Percentiles rank a stretch among this genome's conserved stretches.
These are phyloP conservation scores for Maudiozyma saulgeensis DNA, from an alignment of 805 yeast species.

Conservation along the genomic window DNA sequence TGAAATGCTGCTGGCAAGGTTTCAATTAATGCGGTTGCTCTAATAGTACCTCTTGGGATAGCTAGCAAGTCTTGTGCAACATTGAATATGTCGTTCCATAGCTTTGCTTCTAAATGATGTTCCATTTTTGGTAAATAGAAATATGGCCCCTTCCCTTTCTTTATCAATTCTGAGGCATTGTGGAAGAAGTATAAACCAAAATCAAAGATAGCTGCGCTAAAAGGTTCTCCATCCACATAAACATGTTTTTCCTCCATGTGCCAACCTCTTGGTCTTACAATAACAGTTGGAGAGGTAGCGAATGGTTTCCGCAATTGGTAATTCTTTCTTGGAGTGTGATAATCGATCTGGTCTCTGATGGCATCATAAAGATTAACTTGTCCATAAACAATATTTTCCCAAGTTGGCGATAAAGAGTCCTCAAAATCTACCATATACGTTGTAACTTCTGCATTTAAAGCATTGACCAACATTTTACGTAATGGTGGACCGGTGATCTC, in stretches of 20 bases:
- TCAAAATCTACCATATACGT: constrained; percentile 85
- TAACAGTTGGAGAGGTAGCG: constrained; percentile 50
- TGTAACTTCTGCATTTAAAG: constrained; percentile 66
- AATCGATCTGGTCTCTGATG: constrained; percentile 56
- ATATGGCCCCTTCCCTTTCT: constrained; percentile 68
- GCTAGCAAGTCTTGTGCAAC: constrained; percentile 64
- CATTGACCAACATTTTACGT: constrained; percentile 75
- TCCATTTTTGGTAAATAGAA: constrained; percentile 82
- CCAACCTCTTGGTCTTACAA: constrained; percentile 87
- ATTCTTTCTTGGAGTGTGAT: constrained; percentile 30
- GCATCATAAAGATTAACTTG: constrained; percentile 74
- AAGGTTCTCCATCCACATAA: constrained; percentile 62
- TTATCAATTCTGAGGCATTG: constrained; percentile 53
- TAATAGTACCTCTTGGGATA: constrained; percentile 64
- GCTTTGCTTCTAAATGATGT: constrained; percentile 70
- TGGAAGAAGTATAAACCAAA: constrained; percentile 71
- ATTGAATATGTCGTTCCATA: constrained; percentile 75
- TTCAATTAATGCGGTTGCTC: constrained; percentile 75
- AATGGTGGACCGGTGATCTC: constrained; percentile 84
- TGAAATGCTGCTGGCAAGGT: constrained; percentile 81
- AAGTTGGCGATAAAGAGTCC: constrained; percentile 77
- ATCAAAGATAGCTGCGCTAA: constrained; percentile 68
- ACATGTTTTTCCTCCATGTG: constrained; percentile 71
- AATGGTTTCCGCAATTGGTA: constrained; percentile 39
- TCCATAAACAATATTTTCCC: constrained; percentile 72